Evolutionary conservation across 2,329 filamentous ascomycete species (phyloP).

Genomic region (Colletotrichum sp.): DNA sequence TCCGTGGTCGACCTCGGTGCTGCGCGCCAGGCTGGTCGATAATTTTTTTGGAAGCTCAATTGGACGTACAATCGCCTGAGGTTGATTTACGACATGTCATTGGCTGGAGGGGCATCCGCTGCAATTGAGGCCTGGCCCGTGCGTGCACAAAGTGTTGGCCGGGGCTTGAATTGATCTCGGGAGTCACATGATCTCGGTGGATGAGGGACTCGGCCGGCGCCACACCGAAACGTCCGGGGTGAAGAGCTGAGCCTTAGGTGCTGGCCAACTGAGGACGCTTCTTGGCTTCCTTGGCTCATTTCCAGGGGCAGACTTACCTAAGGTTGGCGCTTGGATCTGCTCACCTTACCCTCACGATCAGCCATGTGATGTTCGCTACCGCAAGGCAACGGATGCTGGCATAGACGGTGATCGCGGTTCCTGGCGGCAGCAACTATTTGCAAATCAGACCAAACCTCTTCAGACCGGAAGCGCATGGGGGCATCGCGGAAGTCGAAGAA

Average conservation of each 20-base stretch:
- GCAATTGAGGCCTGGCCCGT: neutral
- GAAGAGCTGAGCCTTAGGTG: neutral
- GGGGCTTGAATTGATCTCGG: neutral
- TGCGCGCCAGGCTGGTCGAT: constrained; percentile 21
- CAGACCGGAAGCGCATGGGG: neutral
- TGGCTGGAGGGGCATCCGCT: neutral
- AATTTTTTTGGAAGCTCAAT: constrained; percentile 24
- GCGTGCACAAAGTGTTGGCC: neutral
- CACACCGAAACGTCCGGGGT: neutral
- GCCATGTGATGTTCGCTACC: neutral
- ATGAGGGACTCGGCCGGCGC: neutral
- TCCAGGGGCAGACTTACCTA: neutral
- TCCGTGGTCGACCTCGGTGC: constrained; percentile 4
- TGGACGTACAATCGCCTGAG: constrained; percentile 8
- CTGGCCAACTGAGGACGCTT: neutral
- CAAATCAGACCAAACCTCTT: neutral
- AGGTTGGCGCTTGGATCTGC: neutral
- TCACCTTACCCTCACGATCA: neutral
- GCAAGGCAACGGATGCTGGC: neutral
- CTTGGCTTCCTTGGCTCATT: neutral
- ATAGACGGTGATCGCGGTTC: neutral
- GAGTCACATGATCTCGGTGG: neutral
- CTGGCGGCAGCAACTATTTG: neutral
- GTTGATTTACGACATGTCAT: neutral
- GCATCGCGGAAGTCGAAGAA: neutral